These are phyloP conservation scores for Obba rivulosa DNA, from an alignment of 768 basidiomycete species.

Conservation along the genomic window DNA sequence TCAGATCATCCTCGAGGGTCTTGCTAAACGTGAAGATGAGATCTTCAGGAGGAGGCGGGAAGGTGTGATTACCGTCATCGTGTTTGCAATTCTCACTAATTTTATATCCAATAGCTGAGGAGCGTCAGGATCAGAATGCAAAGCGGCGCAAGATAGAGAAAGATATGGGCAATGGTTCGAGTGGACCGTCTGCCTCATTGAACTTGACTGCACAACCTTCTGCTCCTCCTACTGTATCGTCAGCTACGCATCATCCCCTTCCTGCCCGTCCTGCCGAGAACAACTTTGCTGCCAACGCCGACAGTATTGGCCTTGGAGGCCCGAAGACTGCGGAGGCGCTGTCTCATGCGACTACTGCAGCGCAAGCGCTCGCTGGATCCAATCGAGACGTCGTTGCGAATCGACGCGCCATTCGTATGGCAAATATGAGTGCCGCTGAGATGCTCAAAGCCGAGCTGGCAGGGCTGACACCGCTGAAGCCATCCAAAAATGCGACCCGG, in stretches of 20 bases:
- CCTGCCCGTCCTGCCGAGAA: constrained; percentile 45
- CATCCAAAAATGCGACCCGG: constrained; percentile 22
- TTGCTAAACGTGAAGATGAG: constrained; percentile 92
- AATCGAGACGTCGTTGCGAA: constrained; percentile 90
- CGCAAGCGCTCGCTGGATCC: constrained; percentile 75
- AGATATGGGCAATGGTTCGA: constrained; percentile 23
- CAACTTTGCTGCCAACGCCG: constrained; percentile 71
- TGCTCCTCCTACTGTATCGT: constrained; percentile 23
- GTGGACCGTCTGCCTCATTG: constrained; percentile 45
- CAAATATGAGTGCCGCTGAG: constrained; percentile 95
- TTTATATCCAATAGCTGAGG: constrained; percentile 62
- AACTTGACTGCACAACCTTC: constrained; percentile 42
- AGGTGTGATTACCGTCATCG: constrained; percentile 41
- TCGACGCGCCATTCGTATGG: constrained; percentile 85
- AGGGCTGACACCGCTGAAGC: constrained; percentile 40
- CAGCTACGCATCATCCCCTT: constrained; percentile 9
- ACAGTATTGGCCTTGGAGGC: constrained; percentile 73
- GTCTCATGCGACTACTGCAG: constrained; percentile 52
- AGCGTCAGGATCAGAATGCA: constrained; percentile 86
- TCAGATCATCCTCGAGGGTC: constrained; percentile 92
- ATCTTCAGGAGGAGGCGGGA: constrained; percentile 92
- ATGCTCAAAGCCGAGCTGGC: constrained; percentile 86
- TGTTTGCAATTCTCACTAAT: background rate
- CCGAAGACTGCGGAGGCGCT: constrained; percentile 53
- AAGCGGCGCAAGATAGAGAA: constrained; percentile 79